phyloP scores from a whole-genome alignment of 345 rosid species.

The Limnanthes douglasii region DNA sequence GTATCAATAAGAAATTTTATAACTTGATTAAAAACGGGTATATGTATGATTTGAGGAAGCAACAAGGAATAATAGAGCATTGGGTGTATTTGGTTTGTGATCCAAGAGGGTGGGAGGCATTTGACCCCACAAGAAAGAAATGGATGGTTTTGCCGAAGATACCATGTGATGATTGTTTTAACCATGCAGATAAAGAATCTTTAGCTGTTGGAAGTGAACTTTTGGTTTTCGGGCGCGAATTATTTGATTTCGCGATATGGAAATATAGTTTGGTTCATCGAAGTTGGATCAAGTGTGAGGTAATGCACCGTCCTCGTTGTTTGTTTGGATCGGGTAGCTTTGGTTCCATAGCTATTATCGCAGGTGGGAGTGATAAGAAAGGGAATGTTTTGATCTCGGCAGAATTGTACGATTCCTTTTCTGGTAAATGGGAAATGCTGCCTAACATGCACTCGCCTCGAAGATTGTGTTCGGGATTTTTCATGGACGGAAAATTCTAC shows the following conservation, averaged over 20 bases:
- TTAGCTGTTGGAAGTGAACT: conserved; percentile 61
- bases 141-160: conserved; percentile 71
- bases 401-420: conserved; percentile 48
- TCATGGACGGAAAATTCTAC: conserved; percentile 70
- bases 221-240: conserved; percentile 64
- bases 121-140: conserved; percentile 38
- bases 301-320: conserved; percentile 62
- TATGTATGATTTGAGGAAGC: conserved; percentile 48
- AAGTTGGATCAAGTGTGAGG: conserved; percentile 54
- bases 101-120: conserved; percentile 70
- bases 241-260: conserved; percentile 61
- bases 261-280: conserved; percentile 40
- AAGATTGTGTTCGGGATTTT: conserved; percentile 66
- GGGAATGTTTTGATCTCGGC: conserved; percentile 46
- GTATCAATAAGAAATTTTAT: conserved; percentile 45
- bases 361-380: conserved; percentile 59
- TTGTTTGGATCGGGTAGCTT: conserved; percentile 66
- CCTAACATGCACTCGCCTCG: conserved; percentile 61
- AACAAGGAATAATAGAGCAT: conserved; percentile 31
- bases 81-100: conserved; percentile 69
- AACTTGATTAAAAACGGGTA: conserved; percentile 28
- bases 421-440: conserved; percentile 56
- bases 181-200: conserved; percentile 71
- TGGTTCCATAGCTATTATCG: conserved; percentile 50
- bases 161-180: conserved; percentile 80